Base-by-base conservation (phyloP, 352 stramenopile genomes). In the Phytophthora hibernalis region DNA sequence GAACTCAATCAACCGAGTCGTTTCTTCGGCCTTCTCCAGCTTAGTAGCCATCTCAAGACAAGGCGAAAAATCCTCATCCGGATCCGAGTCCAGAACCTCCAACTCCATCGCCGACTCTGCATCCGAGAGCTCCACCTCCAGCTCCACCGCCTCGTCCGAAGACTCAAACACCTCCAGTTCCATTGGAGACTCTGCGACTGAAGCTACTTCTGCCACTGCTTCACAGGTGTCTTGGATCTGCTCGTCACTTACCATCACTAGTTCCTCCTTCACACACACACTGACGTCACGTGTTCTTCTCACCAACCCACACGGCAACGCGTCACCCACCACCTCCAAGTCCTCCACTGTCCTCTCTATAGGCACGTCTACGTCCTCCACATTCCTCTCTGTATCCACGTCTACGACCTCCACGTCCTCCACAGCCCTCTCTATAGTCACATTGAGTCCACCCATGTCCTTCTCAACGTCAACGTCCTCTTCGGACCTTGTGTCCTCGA, bases 51-150 rank as follows among this genome's bases (percentile, higher is more conserved):
- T 42, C 15, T 76, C 44, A 18, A 74, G 37, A 44, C 62, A 77
- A 20, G 42, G 52, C 3, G 54, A 58, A 33, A 76, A 65, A 12
- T 70, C 54, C 6, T 59, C 45, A 37, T 76, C 61, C 7, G 55
- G 30, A 12, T 80, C 69, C 0, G 65, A 63, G 26, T 80, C 72
- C 0, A 65, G 38, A 33, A 77, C 57, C 22, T 75, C 52, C 12
- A 80, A 20, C 20, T 77, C 56, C 2, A 75, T 28, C 12, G 59
- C 47, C 12, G 37, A 47, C 26, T 73, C 61, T 35, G 49, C 54
- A 28, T 72, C 60, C 4, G 48, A 47, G 10, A 57, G 44, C 20
- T 68, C 49, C 8, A 59, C 6, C 47, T 68, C 51, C 12, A 30
- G 31, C 11, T 37, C 16, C 12, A 51, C 51, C 33, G 56, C 20